phyloP scores from a whole-genome alignment of 2,329 filamentous ascomycete species.

The Stenocarpella maydis region DNA sequence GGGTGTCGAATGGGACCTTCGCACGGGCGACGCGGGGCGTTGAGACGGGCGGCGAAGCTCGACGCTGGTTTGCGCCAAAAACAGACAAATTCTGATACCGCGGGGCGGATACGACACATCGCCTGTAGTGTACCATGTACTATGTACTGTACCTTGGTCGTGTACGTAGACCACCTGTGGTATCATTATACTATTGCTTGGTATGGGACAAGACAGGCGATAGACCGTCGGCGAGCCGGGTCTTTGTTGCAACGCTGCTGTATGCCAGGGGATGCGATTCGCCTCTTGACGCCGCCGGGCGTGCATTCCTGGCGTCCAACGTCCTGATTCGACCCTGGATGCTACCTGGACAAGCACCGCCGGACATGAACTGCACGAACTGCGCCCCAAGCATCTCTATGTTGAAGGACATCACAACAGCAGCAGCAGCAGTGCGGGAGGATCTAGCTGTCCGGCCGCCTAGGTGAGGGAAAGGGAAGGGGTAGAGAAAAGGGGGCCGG shows the following conservation, averaged over 20 bases:
- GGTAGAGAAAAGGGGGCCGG: neutral
- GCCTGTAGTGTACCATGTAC: neutral
- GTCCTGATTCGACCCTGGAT: conserved; percentile 1
- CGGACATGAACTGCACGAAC: neutral
- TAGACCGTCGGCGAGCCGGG: conserved; percentile 1
- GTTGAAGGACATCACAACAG: neutral
- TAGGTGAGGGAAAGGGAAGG: neutral
- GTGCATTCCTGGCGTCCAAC: conserved; percentile 8
- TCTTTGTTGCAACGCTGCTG: conserved; percentile 2
- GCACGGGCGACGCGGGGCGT: conserved; percentile 22
- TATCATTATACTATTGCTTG: too few species aligned
- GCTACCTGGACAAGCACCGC: neutral
- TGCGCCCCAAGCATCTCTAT: neutral
- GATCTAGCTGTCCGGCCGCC: neutral
- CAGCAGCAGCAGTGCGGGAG: too few species aligned
- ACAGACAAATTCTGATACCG: conserved; percentile 16
- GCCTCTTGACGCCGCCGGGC: conserved; percentile 19
- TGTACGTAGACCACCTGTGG: too few species aligned
- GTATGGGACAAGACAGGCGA: conserved; percentile 6
- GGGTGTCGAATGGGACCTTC: conserved; percentile 23
- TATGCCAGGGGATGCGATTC: neutral
- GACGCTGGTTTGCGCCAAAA: conserved; percentile 18
- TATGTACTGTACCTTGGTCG: neutral
- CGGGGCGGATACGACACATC: conserved; percentile 24
- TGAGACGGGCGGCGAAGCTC: too few species aligned